These are phyloP conservation scores for Geopyxis carbonaria DNA, from an alignment of 495 filamentous ascomycete species.

Conservation along the genomic window DNA sequence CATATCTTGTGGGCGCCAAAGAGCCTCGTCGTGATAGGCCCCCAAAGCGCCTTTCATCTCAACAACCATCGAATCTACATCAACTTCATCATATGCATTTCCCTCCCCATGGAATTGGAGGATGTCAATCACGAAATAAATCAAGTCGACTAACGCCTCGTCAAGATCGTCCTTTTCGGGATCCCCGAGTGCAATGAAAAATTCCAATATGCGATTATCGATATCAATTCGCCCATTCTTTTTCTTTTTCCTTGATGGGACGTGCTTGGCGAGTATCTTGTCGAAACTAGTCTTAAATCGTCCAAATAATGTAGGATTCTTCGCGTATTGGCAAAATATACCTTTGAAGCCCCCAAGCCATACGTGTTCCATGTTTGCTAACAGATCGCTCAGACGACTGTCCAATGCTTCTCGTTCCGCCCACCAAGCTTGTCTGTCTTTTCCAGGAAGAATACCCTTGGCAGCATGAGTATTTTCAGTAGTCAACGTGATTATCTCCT, in stretches of 20 bases:
- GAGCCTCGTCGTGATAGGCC: slow-evolving; percentile 49
- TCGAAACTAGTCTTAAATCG: slow-evolving; percentile 63
- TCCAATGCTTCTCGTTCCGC: slow-evolving; percentile 64
- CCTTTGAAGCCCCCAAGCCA: slow-evolving; percentile 93
- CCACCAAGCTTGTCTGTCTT: slow-evolving; percentile 73
- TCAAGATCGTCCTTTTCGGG: slow-evolving; percentile 56
- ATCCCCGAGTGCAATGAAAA: slow-evolving; percentile 74
- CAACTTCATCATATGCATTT: slow-evolving; percentile 95
- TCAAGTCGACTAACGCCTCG: slow-evolving; percentile 62
- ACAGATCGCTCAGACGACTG: slow-evolving; percentile 52
- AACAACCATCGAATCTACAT: slow-evolving; percentile 79
- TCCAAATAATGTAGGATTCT: slow-evolving; percentile 42
- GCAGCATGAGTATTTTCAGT: slow-evolving; percentile 69
- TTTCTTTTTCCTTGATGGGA: slow-evolving; percentile 64
- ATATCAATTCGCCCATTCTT: slow-evolving; percentile 38
- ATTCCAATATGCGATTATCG: slow-evolving; percentile 60
- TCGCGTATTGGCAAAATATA: slow-evolving; percentile 59
- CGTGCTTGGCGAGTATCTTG: slow-evolving; percentile 63
- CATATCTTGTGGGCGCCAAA: slow-evolving; percentile 16
- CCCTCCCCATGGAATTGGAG: slow-evolving; percentile 90
- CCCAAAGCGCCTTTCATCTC: slow-evolving; percentile 67
- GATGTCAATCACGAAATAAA: slow-evolving; percentile 93
- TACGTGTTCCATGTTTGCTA: slow-evolving; percentile 70
- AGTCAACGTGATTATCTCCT: slow-evolving; percentile 60
- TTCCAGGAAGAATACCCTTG: slow-evolving; percentile 37